Percentiles rank a stretch among this genome's conserved stretches.
Conservation (phyloP, 2,329 filamentous ascomycete species). For the Sphaerostilbella broomeana region DNA sequence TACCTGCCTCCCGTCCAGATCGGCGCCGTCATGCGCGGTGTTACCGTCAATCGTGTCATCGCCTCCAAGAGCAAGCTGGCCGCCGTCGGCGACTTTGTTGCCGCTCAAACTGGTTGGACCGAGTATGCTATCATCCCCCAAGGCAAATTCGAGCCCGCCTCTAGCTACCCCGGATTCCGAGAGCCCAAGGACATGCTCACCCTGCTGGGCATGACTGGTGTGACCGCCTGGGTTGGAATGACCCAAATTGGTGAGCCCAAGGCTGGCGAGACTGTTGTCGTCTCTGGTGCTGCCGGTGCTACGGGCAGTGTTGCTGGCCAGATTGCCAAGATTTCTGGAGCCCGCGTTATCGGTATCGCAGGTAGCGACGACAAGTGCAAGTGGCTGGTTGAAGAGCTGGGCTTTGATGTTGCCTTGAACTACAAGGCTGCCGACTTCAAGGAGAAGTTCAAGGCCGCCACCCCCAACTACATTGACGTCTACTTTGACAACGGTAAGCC, state of each 20-base stretch:
- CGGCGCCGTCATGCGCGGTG: constrained; percentile 62
- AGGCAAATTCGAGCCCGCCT: constrained; percentile 39
- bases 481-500: constrained; percentile 61
- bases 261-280: constrained; percentile 66
- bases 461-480: constrained; percentile 55
- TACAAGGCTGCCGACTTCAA: constrained; percentile 61
- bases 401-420: constrained; percentile 61
- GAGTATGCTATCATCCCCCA: constrained; percentile 55
- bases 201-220: constrained; percentile 57
- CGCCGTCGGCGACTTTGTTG: constrained; percentile 52
- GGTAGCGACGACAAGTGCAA: constrained; percentile 61
- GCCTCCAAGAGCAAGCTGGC: constrained; percentile 51
- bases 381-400: constrained; percentile 58
- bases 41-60: constrained; percentile 53
- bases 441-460: constrained; percentile 53
- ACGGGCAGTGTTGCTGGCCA: constrained; percentile 72
- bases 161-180: constrained; percentile 34
- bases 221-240: constrained; percentile 74
- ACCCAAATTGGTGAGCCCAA: constrained; percentile 60
- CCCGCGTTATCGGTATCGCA: constrained; percentile 56
- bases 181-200: constrained; percentile 54
- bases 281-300: constrained; percentile 71
- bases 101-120: constrained; percentile 54
- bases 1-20: constrained; percentile 65
- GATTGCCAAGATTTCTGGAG: constrained; percentile 67